phyloP scores from a whole-genome alignment of 345 rosid species.

The Brassica nigra region DNA sequence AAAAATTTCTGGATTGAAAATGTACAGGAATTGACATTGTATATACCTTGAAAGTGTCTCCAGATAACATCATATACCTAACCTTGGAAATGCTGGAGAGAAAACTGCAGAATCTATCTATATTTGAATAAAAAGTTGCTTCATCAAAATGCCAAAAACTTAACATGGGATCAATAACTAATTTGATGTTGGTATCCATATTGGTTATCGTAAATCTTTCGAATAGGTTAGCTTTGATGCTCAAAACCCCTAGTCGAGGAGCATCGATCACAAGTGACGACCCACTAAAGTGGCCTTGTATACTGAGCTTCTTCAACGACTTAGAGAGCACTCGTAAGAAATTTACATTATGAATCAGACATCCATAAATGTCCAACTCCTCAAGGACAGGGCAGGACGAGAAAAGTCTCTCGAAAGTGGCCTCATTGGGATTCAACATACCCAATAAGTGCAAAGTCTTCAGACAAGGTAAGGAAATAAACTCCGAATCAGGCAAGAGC shows the following conservation, averaged over 20 bases:
- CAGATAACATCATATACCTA: neutral
- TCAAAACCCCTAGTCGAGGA: no score
- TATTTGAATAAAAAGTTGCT: neutral
- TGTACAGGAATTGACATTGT: neutral
- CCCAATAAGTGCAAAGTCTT: neutral
- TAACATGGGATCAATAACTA: neutral
- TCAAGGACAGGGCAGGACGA: neutral
- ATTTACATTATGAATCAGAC: neutral
- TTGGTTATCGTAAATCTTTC: neutral
- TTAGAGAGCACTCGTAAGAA: neutral
- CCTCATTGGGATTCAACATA: neutral
- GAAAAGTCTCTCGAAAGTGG: constrained; percentile 19
- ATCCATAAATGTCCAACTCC: neutral
- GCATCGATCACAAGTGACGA: neutral
- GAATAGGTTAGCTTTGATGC: no score
- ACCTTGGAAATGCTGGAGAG: neutral
- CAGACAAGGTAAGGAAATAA: constrained; percentile 2
- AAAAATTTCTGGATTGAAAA: neutral
- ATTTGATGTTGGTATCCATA: neutral
- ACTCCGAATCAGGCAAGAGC: neutral
- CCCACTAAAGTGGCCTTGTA: neutral
- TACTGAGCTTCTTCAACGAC: neutral
- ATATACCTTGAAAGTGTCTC: neutral
- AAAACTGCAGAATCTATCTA: neutral
- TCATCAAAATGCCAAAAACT: neutral